phyloP scores from a whole-genome alignment of 129 eudicot genomes.

The Cynara cardunculus region DNA sequence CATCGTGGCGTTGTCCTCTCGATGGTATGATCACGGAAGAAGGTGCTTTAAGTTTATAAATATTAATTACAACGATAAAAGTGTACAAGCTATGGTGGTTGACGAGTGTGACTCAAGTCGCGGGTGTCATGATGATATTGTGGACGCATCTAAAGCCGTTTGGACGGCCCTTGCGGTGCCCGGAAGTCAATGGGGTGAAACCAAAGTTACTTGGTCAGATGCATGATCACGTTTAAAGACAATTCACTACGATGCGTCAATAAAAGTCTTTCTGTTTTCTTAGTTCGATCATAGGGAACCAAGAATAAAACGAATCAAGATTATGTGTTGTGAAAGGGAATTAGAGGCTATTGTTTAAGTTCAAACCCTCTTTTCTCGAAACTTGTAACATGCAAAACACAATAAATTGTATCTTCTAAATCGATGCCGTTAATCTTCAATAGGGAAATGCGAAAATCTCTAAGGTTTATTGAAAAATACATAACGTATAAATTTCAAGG shows the following conservation, averaged over 20 bases:
- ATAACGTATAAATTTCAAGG: too few species aligned
- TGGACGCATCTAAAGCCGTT: slow-evolving; percentile 39
- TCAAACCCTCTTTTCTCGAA: not conserved
- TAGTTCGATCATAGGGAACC: not conserved
- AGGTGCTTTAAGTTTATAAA: slow-evolving; percentile 11
- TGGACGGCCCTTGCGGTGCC: slow-evolving; percentile 32
- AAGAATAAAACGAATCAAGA: not conserved
- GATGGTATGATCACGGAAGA: slow-evolving; percentile 1
- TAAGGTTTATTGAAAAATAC: not conserved
- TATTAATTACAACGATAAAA: slow-evolving; percentile 5
- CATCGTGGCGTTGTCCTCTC: slow-evolving; percentile 17
- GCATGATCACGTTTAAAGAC: not conserved
- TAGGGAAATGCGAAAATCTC: not conserved
- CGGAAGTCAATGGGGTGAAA: not conserved
- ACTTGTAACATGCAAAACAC: not conserved
- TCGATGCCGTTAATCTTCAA: not conserved
- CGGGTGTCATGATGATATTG: slow-evolving; percentile 35
- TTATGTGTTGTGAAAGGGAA: not conserved
- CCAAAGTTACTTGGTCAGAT: not conserved
- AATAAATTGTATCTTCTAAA: not conserved
- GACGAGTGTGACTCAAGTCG: slow-evolving; percentile 33
- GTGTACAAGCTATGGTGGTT: slow-evolving; percentile 31
- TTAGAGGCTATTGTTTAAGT: not conserved
- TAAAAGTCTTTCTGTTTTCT: not conserved
- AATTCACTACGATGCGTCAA: not conserved